Evolutionary conservation across 345 rosid species (phyloP), one percentile per base, ranked within the genome.

Genomic region (Citrus inodora): DNA sequence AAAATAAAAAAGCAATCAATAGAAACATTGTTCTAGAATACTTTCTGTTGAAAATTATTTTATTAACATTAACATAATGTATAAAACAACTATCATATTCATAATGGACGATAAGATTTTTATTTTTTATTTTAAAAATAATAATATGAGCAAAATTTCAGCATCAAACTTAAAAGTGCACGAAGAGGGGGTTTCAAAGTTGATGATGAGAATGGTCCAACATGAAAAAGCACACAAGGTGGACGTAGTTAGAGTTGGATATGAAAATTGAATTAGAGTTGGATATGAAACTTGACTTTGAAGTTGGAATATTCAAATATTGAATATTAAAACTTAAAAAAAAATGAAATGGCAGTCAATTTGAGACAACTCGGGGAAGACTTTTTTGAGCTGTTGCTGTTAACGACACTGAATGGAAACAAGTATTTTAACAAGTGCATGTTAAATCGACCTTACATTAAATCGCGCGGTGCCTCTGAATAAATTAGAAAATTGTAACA

Each of bases 401-500:
- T 40, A 27, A 42, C 3, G 21, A 5, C 22, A 17, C n/a, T 17
- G n/a, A 53, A 53, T 17, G 22, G 7, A 17, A 51, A 17, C 21
- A 42, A 46, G 1, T 13, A 46, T 11, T 42, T 2, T 4, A 4
- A 35, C 0, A 46, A 10, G 46, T 40, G 9, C 13, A 9, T 9
- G 13, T 40, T 14, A 3, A 11, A 51, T 17, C 56, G 22, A 17
- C 7, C 22, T 17, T 16, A 1, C 22, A 51, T 69, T 32, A 30
- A 77, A 83, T 65, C 24, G 59, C 6, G 64, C 77, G 83, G 86
- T 81, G 83, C 85, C 83, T 63, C 81, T 16, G 8, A 53, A 76
- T 81, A 30, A 80, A 75, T 58, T n/a, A 14, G 19, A 56, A 35
- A 70, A 64, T 6, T 37, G 22, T 7, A n/a, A 59, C 53, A 3